Evolutionary conservation across 2,329 filamentous ascomycete genomes (phyloP).

Genomic region (Ophiocordyceps camponoti-rufipedis): DNA sequence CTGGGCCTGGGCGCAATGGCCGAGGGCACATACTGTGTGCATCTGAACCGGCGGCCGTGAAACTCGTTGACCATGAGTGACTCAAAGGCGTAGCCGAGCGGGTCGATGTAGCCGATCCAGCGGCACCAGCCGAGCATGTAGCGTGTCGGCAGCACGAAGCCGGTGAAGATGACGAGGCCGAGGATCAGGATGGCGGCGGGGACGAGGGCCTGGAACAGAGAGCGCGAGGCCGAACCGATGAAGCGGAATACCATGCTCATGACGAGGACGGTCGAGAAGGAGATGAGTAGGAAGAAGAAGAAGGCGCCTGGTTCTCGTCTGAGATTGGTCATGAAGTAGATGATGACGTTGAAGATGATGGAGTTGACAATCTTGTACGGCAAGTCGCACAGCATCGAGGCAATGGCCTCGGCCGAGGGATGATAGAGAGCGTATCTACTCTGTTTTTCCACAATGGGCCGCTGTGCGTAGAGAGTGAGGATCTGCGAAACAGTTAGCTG

Average conservation of each 20-base stretch:
- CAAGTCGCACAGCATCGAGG: conserved; percentile 72
- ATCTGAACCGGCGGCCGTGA: conserved; percentile 38
- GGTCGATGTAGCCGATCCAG: conserved; percentile 72
- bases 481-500: conserved; percentile 28
- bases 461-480: conserved; percentile 70
- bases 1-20: neutral
- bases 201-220: conserved; percentile 45
- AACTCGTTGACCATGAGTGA: conserved; percentile 75
- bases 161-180: conserved; percentile 50
- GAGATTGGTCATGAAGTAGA: conserved; percentile 82
- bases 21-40: conserved; percentile 26
- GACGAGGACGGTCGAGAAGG: conserved; percentile 51
- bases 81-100: conserved; percentile 67
- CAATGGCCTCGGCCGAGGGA: conserved; percentile 71
- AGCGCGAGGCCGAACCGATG: conserved; percentile 59
- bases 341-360: conserved; percentile 56
- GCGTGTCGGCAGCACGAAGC: conserved; percentile 43
- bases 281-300: conserved; percentile 72
- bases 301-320: conserved; percentile 56
- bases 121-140: conserved; percentile 68
- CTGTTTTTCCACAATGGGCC: conserved; percentile 86
- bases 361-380: conserved; percentile 60
- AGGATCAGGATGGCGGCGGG: conserved; percentile 44
- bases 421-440: conserved; percentile 75
- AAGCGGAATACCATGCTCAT: conserved; percentile 82